A percentile compares a stretch with the other conserved stretches of the same genome.
Evolutionary conservation across 495 filamentous ascomycete genomes (phyloP).

Genomic region (Aspergillus indologenus): DNA sequence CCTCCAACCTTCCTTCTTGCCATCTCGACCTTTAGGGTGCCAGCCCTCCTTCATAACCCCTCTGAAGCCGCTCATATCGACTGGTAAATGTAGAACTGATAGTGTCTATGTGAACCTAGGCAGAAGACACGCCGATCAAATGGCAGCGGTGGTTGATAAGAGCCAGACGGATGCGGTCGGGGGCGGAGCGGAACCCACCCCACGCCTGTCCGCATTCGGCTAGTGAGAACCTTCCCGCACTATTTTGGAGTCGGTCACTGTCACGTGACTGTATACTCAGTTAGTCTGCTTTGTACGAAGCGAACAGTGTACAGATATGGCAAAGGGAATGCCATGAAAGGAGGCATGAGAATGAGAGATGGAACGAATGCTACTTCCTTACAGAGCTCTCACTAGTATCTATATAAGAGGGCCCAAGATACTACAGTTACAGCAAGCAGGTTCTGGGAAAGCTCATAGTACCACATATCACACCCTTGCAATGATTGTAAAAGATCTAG

Average conservation of each 20-base stretch:
- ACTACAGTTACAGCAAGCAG: too few relatives aligned
- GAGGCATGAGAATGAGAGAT: too few relatives aligned
- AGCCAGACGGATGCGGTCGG: neutral
- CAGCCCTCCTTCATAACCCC: conserved; percentile 55
- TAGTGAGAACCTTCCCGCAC: neutral
- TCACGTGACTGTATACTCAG: neutral
- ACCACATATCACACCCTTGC: too few relatives aligned
- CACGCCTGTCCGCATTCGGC: neutral
- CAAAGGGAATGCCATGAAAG: too few relatives aligned
- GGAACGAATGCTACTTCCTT: too few relatives aligned
- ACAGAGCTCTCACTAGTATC: too few relatives aligned
- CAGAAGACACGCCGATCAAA: neutral
- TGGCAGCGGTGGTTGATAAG: neutral
- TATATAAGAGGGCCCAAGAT: too few relatives aligned
- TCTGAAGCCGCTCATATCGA: conserved; percentile 48
- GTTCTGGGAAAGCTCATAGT: too few relatives aligned
- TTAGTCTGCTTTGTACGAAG: neutral
- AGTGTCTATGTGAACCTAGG: neutral
- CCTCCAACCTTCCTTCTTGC: conserved; percentile 55
- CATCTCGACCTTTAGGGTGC: conserved; percentile 57
- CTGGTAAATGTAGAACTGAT: neutral
- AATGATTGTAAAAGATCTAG: too few relatives aligned
- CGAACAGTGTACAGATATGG: too few relatives aligned
- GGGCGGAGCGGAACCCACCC: neutral
- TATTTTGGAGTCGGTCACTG: neutral